Evolutionary conservation across 495 filamentous ascomycete genomes (phyloP), one percentile per base, ranked within the genome.

Genomic region (Aspergillus olivimuriae): DNA sequence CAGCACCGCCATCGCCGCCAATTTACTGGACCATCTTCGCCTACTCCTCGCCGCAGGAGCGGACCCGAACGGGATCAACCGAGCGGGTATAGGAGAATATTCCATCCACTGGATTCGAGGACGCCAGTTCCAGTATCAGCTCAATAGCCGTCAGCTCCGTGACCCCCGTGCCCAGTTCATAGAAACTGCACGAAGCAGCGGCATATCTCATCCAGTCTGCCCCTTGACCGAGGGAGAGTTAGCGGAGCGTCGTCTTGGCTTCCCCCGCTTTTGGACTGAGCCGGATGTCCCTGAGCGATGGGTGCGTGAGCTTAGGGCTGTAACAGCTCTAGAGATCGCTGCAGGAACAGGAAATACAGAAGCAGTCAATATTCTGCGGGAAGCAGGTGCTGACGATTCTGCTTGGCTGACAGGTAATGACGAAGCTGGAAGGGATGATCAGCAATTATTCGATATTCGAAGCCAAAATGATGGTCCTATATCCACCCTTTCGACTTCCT

Each of bases 191-290:
- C 42, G 32, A 16, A 14, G 18, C 12, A 36, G 17, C 11, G 42
- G 33, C 11, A 44, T 44, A 24, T 7, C 7, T 28, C 20, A 44
- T 22, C 42, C 42, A 5, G 17, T 36, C 14, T 37, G 42, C 31
- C 39, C 46, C 4, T 21, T 55, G 44, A 55, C 47, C 0, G 16
- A 51, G 15, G 31, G 24, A 0, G 48, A 55, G 34, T 22, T 55
- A 14, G 52, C 44, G 18, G 48, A 55, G 32, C 39, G 52, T 1
- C 44, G 48, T n/a, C 14, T 3, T 7, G 20, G 47, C 4, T 51
- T 55, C 39, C 39, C 52, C 3, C 39, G 34, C 10, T 55, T 55
- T 23, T 55, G 52, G 52, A 51, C 47, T 7, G 52, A 51, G 22
- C 48, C 48, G 15, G 43, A 51, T 42, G 19, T 51, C 4, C 52